Evolutionary conservation across 2,329 filamentous ascomycete genomes (phyloP).

Genomic region (Calonectria hawksworthii): DNA sequence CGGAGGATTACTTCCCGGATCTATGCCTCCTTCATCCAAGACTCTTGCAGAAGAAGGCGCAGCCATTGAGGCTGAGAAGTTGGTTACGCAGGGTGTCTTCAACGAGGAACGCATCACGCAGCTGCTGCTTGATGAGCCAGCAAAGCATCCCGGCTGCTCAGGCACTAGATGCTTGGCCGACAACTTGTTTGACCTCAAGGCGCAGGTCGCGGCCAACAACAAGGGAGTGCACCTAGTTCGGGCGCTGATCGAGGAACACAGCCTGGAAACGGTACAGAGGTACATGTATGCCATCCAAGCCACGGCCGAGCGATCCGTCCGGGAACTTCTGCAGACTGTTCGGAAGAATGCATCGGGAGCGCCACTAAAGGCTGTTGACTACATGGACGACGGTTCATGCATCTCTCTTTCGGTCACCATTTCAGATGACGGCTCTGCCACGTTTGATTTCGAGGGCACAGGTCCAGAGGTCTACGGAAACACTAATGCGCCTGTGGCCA

Average conservation of each 20-base stretch:
- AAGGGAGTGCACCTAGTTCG: constrained; percentile 85
- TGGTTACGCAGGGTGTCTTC: constrained; percentile 83
- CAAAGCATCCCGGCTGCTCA: constrained; percentile 80
- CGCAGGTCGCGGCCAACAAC: constrained; percentile 88
- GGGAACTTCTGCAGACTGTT: constrained; percentile 35
- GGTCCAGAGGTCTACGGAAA: constrained; percentile 50
- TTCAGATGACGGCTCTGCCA: constrained; percentile 79
- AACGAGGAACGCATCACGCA: constrained; percentile 83
- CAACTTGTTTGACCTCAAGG: constrained; percentile 89
- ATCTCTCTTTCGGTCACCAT: constrained; percentile 84
- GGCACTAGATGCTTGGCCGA: constrained; percentile 85
- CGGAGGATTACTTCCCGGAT: constrained; percentile 84
- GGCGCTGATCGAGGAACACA: constrained; percentile 80
- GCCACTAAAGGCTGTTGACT: constrained; percentile 57
- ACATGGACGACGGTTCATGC: constrained; percentile 89
- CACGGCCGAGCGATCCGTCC: constrained; percentile 52
- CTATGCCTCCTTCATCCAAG: constrained; percentile 83
- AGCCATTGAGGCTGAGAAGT: constrained; percentile 75
- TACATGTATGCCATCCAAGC: constrained; percentile 59
- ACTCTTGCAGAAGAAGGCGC: constrained; percentile 76
- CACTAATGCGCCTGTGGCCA: constrained; percentile 51
- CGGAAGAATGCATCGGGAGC: constrained; percentile 31
- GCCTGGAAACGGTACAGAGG: constrained; percentile 78
- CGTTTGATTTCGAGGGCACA: constrained; percentile 66
- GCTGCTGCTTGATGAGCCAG: constrained; percentile 80